These are phyloP conservation scores for Phyllosticta paracitricarpa DNA, from an alignment of 2,329 filamentous ascomycete genomes.

Conservation along the genomic window DNA sequence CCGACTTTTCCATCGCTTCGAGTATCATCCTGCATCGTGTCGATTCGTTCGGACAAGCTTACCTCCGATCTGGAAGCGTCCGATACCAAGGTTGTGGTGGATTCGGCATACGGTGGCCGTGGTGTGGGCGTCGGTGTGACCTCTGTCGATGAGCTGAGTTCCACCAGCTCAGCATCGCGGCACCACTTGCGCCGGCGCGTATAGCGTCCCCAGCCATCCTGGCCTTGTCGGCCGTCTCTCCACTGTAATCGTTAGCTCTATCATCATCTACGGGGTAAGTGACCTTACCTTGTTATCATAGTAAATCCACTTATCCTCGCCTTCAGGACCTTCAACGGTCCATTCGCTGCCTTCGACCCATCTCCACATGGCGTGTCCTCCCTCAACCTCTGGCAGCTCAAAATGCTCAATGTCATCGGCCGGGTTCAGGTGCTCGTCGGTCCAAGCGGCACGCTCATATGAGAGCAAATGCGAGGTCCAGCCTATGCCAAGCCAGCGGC, in stretches of 20 bases:
- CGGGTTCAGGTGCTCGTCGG: slow-evolving; percentile 84
- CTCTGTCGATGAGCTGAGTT: slow-evolving; percentile 45
- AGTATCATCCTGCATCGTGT: slow-evolving; percentile 19
- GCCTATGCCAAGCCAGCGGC: slow-evolving; percentile 86
- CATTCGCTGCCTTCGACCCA: slow-evolving; percentile 84
- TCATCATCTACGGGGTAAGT: background rate
- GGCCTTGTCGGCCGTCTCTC: slow-evolving; percentile 74
- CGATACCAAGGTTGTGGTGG: slow-evolving; percentile 12
- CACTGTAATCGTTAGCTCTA: slow-evolving; percentile 47
- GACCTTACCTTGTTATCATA: slow-evolving; percentile 83
- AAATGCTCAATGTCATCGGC: slow-evolving; percentile 67
- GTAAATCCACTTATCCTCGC: slow-evolving; percentile 69
- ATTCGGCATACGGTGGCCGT: slow-evolving; percentile 8
- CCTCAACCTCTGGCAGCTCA: slow-evolving; percentile 56
- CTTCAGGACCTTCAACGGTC: slow-evolving; percentile 66
- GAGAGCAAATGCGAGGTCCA: slow-evolving; percentile 90
- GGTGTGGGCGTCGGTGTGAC: slow-evolving; percentile 34
- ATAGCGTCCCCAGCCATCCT: slow-evolving; percentile 90
- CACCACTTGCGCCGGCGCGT: slow-evolving; percentile 93
- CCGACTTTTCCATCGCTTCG: slow-evolving; percentile 24
- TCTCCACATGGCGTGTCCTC: slow-evolving; percentile 54
- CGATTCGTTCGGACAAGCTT: slow-evolving; percentile 18
- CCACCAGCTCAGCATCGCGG: slow-evolving; percentile 88
- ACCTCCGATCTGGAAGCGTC: slow-evolving; percentile 18
- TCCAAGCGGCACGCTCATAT: slow-evolving; percentile 86